Conservation (phyloP, 2,329 filamentous ascomycete genomes). For the Colletotrichum theobromicola region DNA sequence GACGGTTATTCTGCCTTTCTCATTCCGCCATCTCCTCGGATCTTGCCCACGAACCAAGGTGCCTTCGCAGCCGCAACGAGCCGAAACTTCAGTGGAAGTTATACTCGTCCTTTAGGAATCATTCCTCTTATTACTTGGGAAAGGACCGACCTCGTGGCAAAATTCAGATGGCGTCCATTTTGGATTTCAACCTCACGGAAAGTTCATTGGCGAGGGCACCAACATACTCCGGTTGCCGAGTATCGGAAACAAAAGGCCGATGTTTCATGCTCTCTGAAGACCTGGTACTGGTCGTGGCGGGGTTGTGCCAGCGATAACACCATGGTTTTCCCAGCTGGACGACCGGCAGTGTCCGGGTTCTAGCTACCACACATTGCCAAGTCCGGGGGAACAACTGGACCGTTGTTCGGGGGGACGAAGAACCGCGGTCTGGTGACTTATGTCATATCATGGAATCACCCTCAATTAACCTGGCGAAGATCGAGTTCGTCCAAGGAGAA, state of each 20-base stretch:
- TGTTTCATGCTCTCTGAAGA: constrained; percentile 15
- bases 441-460: not conserved
- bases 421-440: not conserved
- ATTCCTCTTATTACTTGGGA: not conserved
- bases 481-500: not conserved
- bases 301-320: not conserved
- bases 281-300: not conserved
- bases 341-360: not conserved
- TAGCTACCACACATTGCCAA: not conserved
- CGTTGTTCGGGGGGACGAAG: not conserved
- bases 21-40: not conserved
- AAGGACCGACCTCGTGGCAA: not conserved
- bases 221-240: constrained; percentile 10
- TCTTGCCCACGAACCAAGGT: not conserved
- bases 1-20: not conserved
- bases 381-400: not conserved
- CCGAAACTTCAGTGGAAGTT: not conserved
- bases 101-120: not conserved
- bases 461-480: not conserved
- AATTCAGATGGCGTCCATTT: constrained; percentile 12
- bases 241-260: constrained; percentile 11
- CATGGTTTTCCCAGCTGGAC: not conserved
- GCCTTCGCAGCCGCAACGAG: not conserved
- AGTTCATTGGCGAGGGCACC: not conserved
- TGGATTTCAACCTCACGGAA: not conserved